These are phyloP conservation scores for Pisolithus marmoratus DNA, from an alignment of 768 basidiomycete genomes.

Conservation along the genomic window DNA sequence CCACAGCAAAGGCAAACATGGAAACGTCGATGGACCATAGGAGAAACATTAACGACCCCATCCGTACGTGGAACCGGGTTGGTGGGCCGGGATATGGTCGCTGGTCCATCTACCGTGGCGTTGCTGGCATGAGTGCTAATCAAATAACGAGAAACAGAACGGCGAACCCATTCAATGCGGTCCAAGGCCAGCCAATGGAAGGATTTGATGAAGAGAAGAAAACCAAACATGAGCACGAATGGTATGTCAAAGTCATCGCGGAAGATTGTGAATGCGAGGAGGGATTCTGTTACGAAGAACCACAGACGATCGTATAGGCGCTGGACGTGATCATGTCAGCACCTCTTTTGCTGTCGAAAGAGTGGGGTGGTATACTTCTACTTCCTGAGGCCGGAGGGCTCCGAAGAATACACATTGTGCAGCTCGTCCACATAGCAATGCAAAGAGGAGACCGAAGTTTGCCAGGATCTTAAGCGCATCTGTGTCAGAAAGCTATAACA, in stretches of 20 bases:
- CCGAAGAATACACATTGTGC: conserved; percentile 92
- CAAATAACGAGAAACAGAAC: neutral
- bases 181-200: conserved; percentile 98
- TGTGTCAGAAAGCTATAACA: conserved; percentile 1
- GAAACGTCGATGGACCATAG: conserved; percentile 69
- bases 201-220: conserved; percentile 89
- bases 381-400: conserved; percentile 74
- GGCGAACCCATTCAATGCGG: conserved; percentile 88
- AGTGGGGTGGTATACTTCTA: conserved; percentile 60
- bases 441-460: conserved; percentile 81
- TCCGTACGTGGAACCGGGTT: conserved; percentile 78
- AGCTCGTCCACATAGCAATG: conserved; percentile 68
- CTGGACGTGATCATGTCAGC: conserved; percentile 33
- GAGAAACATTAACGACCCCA: conserved; percentile 66
- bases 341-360: neutral
- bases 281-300: conserved; percentile 96
- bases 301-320: conserved; percentile 93
- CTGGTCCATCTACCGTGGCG: conserved; percentile 89
- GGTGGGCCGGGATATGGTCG: conserved; percentile 82
- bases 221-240: conserved; percentile 92
- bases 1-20: conserved; percentile 76
- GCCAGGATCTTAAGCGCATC: conserved; percentile 64
- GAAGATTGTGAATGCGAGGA: conserved; percentile 96
- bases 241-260: conserved; percentile 91
- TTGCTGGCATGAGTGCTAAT: conserved; percentile 1